phyloP scores from a whole-genome alignment of 148 eudicot genomes.

The Rhododendron molle region DNA sequence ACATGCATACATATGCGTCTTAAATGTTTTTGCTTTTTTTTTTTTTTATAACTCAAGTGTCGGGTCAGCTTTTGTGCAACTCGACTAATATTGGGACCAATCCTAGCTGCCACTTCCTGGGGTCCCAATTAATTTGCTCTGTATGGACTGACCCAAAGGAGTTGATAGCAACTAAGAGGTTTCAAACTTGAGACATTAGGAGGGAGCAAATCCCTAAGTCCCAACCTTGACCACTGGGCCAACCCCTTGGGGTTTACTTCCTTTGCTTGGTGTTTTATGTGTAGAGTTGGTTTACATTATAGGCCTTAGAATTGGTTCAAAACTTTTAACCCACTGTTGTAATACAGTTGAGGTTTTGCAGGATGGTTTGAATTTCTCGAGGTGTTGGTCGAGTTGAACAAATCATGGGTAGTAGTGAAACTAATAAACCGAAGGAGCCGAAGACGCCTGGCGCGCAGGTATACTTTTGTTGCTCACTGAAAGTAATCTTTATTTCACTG shows the following conservation, averaged over 20 bases:
- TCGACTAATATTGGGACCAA: too few relatives aligned
- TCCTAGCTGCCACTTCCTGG: too few relatives aligned
- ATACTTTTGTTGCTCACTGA: constrained; percentile 15
- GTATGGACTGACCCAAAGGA: too few relatives aligned
- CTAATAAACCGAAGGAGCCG: constrained; percentile 55
- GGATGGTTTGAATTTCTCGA: constrained; percentile 17
- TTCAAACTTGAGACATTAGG: too few relatives aligned
- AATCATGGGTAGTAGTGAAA: constrained; percentile 79
- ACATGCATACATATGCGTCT: not conserved
- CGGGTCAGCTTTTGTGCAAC: too few relatives aligned
- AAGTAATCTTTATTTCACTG: not conserved
- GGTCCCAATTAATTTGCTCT: too few relatives aligned
- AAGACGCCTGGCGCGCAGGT: constrained; percentile 46
- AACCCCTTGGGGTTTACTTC: too few relatives aligned
- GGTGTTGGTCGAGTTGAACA: constrained; percentile 9
- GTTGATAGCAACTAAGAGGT: too few relatives aligned
- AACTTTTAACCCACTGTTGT: not conserved
- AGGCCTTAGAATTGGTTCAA: not conserved
- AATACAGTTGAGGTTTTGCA: not conserved
- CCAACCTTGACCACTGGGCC: too few relatives aligned
- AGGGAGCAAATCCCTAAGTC: too few relatives aligned
- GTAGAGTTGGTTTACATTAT: not conserved
- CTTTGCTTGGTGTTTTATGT: too few relatives aligned
- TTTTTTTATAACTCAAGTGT: too few relatives aligned
- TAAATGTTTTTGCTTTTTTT: not conserved